Base-by-base conservation (phyloP, 2,329 filamentous ascomycete species). In the Graphilbum ipis-grandicollis region DNA sequence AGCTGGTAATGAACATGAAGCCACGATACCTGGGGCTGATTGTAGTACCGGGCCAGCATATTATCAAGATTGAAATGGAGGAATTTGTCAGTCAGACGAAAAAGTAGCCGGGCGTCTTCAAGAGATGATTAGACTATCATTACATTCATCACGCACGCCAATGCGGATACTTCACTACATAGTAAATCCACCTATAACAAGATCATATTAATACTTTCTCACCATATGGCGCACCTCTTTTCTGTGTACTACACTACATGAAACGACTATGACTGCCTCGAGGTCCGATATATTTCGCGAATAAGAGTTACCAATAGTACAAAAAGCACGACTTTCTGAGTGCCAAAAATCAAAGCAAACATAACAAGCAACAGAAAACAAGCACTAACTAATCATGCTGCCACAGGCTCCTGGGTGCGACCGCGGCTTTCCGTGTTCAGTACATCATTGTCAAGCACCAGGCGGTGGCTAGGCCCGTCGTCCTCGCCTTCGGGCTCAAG, bases 1-100 rank as follows among this genome's bases (percentile, higher is more conserved):
- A 56, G 13, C 51, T 79, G 39, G 70, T 67, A 43, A 57, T 82
- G 37, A 71, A 84, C 47, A 81, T 93, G 75, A 79, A 73, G 19
- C 85, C 80, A 46, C 74, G 90, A 37, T 93, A 84, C 51, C 71
- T 98, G 18, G 90, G 90, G 0, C 59, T 96, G 19, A 75, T 98
- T 3, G 86, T 94, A 19, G 73, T 98, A 4, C 90, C 90, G 0
- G 86, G 88, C 0, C 64, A 79, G 46, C 74, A 93, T 52, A 82
- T 98, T 46, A 74, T 68, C 41, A 88, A 79, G 60, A 84, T 98
- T 48, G 86, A 94, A 55, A 65, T 90, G 33, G 85, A 96, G 52
- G 78, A 88, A 44, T 78, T 76, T 51, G 56, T 57, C 2, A 75
- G 71, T 42, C 70, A 75, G 49, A 49, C 63, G 36, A 56, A 48